Evolutionary conservation across 345 rosid genomes (phyloP), one percentile per base, ranked within the genome.

Genomic region (Garcia nutans): DNA sequence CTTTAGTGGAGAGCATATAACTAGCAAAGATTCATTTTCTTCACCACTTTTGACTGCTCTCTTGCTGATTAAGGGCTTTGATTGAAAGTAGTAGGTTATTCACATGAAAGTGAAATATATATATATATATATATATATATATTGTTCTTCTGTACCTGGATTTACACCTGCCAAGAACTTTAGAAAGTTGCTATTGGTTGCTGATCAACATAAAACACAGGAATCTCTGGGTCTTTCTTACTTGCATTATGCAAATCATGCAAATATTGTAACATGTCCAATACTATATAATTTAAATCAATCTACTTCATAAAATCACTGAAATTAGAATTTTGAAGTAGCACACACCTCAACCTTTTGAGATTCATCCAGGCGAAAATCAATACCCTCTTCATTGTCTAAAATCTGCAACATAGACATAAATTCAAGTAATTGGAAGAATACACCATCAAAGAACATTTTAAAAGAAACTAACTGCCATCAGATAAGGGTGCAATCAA

Each of bases 321-420:
- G 47, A 15, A 33, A 63, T 65, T 17, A 58, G 17, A n/a, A 70
- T 73, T 73, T 64, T 19, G 24, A 42, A 72, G 78, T 67, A 80
- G 33, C 33, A 76, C 73, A 59, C 67, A 88, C 96, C 89, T 86
- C 84, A 65, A 79, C 66, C 64, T 84, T 86, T 74, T 82, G 82
- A 77, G 84, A 81, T 79, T 80, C 85, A 76, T 71, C 79, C 74
- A 71, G 67, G 73, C 62, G 83, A 81, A 85, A 79, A 80, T 72
- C 80, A 33, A 83, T 65, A 62, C 65, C 70, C 77, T 74, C 86
- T 81, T 84, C 90, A 82, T 81, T 85, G 82, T 85, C 85, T 70
- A 78, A 84, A 72, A 78, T 75, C 90, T 88, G 86, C 85, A 84
- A 60, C 71, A 74, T 60, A 76, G 79, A 81, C 77, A 88, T 77